Evolutionary conservation across 345 rosid species (phyloP).

Genomic region (Eucalyptus sp.): DNA sequence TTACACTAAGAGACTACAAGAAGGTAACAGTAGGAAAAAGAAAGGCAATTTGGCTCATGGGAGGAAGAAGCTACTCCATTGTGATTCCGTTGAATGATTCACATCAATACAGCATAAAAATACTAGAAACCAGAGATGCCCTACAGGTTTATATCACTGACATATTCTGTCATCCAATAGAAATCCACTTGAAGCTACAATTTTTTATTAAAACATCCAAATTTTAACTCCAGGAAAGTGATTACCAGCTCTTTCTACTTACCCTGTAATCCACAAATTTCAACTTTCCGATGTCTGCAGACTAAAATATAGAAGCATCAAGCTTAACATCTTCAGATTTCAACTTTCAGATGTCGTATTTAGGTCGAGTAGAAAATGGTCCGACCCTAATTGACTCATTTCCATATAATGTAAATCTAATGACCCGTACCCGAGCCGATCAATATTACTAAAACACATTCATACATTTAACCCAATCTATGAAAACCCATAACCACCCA

Average conservation of each 20-base stretch:
- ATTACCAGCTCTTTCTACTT: background rate
- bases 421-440: accelerated
- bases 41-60: background rate
- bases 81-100: background rate
- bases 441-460: background rate
- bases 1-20: background rate
- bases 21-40: background rate
- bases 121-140: background rate
- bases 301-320: background rate
- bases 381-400: background rate
- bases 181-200: background rate
- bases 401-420: background rate
- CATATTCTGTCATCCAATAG: background rate
- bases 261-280: background rate
- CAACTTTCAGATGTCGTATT: background rate
- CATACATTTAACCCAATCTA: background rate
- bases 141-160: background rate
- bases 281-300: background rate
- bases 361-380: background rate
- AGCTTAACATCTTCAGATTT: background rate
- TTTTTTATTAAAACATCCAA: background rate
- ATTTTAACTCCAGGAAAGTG: background rate
- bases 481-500: background rate
- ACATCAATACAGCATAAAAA: background rate
- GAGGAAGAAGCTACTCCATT: background rate